Conservation (phyloP, 1,284 basidiomycete species). For the Abortiporus biennis region DNA sequence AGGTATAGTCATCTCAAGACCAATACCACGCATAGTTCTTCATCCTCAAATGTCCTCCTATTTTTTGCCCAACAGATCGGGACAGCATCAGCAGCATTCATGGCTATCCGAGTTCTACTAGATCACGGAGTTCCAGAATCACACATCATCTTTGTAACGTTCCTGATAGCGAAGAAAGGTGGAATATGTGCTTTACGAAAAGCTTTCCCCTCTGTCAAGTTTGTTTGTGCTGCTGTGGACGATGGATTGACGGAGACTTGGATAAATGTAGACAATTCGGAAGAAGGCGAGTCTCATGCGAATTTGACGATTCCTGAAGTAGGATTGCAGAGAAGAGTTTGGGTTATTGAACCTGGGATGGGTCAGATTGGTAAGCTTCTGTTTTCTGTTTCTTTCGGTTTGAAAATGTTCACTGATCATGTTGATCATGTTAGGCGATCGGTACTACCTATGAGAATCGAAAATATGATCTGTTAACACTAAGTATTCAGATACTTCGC, state of each 20-base stretch:
- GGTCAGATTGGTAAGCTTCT: conserved; percentile 65
- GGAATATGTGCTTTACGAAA: conserved; percentile 73
- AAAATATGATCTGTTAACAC: too few species aligned
- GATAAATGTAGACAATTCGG: conserved; percentile 35
- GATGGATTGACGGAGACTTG: conserved; percentile 66
- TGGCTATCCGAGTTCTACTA: conserved; percentile 92
- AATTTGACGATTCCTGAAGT: conserved; percentile 16
- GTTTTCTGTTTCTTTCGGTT: background rate
- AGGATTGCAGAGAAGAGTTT: conserved; percentile 58
- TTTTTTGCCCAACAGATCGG: conserved; percentile 58
- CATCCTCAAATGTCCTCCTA: background rate
- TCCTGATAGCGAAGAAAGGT: conserved; percentile 80
- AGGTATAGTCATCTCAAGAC: conserved; percentile 51
- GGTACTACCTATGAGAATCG: conserved; percentile 34
- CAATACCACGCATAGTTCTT: background rate
- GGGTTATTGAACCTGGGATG: conserved; percentile 78
- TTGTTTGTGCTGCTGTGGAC: conserved; percentile 83
- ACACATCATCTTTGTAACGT: conserved; percentile 83
- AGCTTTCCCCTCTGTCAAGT: conserved; percentile 78
- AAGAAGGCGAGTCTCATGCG: too few species aligned
- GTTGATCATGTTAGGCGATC: conserved; percentile 45
- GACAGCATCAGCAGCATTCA: conserved; percentile 91
- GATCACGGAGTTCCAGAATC: conserved; percentile 90
- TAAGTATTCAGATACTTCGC: too few species aligned
- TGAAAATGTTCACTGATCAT: conserved; percentile 21